Conservation (phyloP, 192 early-diverging fungal genomes). For the Coemansia sp. region DNA sequence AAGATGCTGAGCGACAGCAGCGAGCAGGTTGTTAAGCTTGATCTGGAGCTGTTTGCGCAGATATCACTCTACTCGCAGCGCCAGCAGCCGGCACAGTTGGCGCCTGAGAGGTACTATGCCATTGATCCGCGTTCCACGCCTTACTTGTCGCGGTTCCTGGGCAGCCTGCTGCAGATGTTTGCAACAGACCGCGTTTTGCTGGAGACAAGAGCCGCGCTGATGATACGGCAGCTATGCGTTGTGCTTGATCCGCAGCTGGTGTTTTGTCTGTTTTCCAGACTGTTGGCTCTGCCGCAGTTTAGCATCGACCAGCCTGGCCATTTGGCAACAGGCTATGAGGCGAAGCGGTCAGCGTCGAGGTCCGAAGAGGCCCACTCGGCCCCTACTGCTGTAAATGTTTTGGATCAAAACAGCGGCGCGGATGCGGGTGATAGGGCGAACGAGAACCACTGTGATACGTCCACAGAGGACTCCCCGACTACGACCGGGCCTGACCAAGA, state of each 20-base stretch:
- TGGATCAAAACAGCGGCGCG: neutral
- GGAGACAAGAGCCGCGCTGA: constrained; percentile 86
- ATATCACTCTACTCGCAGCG: constrained; percentile 71
- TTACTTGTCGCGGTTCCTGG: constrained; percentile 87
- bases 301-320: neutral
- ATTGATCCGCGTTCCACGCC: constrained; percentile 11
- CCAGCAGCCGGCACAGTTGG: neutral
- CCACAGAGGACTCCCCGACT: neutral
- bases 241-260: constrained; percentile 89
- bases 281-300: constrained; percentile 61
- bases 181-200: constrained; percentile 81
- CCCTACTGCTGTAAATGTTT: no score
- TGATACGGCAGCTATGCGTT: constrained; percentile 90
- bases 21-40: constrained; percentile 91
- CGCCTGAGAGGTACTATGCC: neutral
- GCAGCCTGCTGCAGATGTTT: constrained; percentile 87
- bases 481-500: no score
- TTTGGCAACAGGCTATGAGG: neutral
- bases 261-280: constrained; percentile 81
- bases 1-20: constrained; percentile 88
- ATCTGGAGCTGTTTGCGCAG: constrained; percentile 92
- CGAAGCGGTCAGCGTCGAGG: neutral
- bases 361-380: neutral
- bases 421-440: neutral
- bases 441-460: neutral